These are phyloP conservation scores for Amyloporia xantha DNA, from an alignment of 768 basidiomycete species.

Conservation along the genomic window DNA sequence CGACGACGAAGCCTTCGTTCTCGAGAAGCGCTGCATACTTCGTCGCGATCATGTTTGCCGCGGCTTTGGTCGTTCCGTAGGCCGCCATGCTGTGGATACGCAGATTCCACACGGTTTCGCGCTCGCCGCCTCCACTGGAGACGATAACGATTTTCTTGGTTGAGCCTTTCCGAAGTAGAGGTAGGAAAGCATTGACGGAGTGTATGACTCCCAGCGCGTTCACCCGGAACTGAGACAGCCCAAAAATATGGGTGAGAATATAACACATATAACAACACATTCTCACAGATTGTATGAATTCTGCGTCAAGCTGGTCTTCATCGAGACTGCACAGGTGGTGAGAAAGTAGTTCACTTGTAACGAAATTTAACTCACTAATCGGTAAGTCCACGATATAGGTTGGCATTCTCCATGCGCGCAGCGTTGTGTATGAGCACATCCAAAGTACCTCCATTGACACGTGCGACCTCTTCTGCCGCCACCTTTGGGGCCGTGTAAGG, in stretches of 20 bases:
- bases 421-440: constrained; percentile 35
- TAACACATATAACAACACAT: not conserved
- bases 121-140: constrained; percentile 24
- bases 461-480: constrained; percentile 23
- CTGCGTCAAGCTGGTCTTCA: constrained; percentile 10
- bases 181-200: constrained; percentile 32
- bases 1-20: constrained; percentile 25
- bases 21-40: constrained; percentile 29
- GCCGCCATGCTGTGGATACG: constrained; percentile 10
- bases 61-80: constrained; percentile 33
- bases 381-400: not conserved
- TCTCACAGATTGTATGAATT: constrained; percentile 9
- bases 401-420: constrained; percentile 12
- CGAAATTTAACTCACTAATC: constrained; percentile 1
- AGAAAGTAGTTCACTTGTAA: not conserved
- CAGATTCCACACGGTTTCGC: constrained; percentile 16
- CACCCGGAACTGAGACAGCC: constrained; percentile 23
- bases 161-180: constrained; percentile 27
- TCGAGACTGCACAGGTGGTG: not conserved
- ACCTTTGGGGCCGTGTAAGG: no score
- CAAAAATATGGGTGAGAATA: not conserved
- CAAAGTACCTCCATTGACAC: constrained; percentile 26
- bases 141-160: constrained; percentile 30
- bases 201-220: constrained; percentile 33
- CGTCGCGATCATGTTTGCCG: constrained; percentile 29